Conservation (phyloP, 495 filamentous ascomycete species). For the Daldinia loculata region DNA sequence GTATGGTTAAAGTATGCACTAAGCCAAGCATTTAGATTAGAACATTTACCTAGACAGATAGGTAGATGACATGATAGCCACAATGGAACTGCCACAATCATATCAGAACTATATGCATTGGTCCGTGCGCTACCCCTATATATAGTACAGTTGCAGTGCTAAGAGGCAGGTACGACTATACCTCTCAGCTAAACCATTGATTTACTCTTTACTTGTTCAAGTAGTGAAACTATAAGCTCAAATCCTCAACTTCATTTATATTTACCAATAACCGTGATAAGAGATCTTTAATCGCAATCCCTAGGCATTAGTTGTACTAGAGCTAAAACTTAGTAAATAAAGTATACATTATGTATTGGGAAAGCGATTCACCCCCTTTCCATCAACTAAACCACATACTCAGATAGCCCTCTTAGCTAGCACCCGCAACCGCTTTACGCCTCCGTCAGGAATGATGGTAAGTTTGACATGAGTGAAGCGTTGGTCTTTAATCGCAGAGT, state of each 20-base stretch:
- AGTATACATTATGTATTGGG: background rate
- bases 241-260: background rate
- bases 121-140: constrained; percentile 15
- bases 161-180: background rate
- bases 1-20: constrained; percentile 13
- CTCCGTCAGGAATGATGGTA: constrained; percentile 91
- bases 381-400: constrained; percentile 11
- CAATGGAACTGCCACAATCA: constrained; percentile 33
- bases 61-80: constrained; percentile 18
- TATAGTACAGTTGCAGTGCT: too few species aligned
- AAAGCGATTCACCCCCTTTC: background rate
- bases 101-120: background rate
- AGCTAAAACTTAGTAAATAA: background rate
- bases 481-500: constrained; percentile 60
- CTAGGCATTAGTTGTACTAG: background rate
- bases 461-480: constrained; percentile 84
- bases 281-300: background rate
- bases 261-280: background rate
- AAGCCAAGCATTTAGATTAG: constrained; percentile 18
- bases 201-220: background rate
- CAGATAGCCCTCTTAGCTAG: constrained; percentile 70
- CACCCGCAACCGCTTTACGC: constrained; percentile 85
- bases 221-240: background rate
- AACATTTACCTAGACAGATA: background rate
- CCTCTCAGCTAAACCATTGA: too few species aligned